These are phyloP conservation scores for Zangia roseola DNA, from an alignment of 768 basidiomycete species.

Conservation along the genomic window DNA sequence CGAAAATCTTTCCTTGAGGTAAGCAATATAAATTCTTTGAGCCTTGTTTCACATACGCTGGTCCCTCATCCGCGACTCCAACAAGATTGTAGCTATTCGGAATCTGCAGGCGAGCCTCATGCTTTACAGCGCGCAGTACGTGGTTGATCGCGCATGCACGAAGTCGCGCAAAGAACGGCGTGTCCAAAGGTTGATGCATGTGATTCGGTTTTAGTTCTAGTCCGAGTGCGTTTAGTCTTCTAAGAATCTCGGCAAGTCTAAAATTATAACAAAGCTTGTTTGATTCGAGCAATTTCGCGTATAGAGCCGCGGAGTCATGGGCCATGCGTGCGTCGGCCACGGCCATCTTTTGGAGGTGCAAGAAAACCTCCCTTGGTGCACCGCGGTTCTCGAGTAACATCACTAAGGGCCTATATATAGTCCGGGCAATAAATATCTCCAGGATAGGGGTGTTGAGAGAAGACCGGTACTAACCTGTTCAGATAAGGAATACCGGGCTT, in stretches of 20 bases:
- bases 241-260: constrained; percentile 51
- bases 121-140: constrained; percentile 72
- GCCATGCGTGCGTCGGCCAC: constrained; percentile 59
- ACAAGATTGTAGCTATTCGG: constrained; percentile 68
- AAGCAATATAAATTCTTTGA: constrained; percentile 53
- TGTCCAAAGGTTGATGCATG: constrained; percentile 41
- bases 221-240: constrained; percentile 44
- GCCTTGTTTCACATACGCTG: constrained; percentile 54
- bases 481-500: constrained; percentile 63
- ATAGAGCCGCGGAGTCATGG: constrained; percentile 51
- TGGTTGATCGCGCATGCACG: constrained; percentile 63
- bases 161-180: constrained; percentile 55
- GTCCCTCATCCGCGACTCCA: constrained; percentile 82
- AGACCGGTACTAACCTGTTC: constrained; percentile 61
- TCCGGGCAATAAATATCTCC: background rate
- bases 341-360: constrained; percentile 58
- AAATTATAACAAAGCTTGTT: constrained; percentile 50
- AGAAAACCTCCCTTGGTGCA: constrained; percentile 55
- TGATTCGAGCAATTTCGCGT: constrained; percentile 45
- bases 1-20: constrained; percentile 61
- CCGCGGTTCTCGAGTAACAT: constrained; percentile 80
- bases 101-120: constrained; percentile 70
- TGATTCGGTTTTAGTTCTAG: constrained; percentile 45
- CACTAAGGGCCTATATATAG: constrained; percentile 55
- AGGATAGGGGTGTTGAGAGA: background rate